Conservation (phyloP, 2,329 filamentous ascomycete species). For the Camillea tinctor region DNA sequence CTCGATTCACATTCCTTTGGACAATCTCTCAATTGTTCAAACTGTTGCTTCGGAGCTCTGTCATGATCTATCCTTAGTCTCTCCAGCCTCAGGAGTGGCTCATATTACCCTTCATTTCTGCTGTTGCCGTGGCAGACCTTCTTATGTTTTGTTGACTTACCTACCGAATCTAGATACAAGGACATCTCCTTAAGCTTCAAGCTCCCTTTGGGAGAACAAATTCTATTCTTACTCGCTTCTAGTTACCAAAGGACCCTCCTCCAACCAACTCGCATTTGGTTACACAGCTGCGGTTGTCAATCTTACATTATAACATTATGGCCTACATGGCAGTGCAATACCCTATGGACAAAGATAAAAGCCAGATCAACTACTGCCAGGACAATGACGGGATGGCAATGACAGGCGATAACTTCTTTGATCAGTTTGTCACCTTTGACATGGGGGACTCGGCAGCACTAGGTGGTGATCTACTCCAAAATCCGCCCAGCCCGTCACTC, state of each 20-base stretch:
- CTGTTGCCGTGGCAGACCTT: constrained; percentile 32
- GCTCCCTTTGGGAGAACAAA: constrained; percentile 14
- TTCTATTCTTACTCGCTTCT: constrained; percentile 15
- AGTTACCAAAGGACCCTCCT: constrained; percentile 10
- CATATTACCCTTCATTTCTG: constrained; percentile 25
- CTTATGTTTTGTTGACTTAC: constrained; percentile 33
- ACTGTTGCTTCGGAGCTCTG: constrained; percentile 26
- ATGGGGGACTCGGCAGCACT: constrained; percentile 22
- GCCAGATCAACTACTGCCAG: constrained; percentile 27
- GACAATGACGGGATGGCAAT: constrained; percentile 30
- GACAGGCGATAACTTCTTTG: constrained; percentile 33
- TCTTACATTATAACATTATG: constrained; percentile 24
- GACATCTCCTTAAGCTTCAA: constrained; percentile 13
- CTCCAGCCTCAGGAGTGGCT: constrained; percentile 28
- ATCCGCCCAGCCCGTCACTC: constrained; percentile 33
- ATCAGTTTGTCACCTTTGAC: constrained; percentile 35
- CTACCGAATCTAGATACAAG: constrained; percentile 26
- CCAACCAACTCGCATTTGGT: constrained; percentile 11
- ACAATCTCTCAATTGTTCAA: constrained; percentile 19
- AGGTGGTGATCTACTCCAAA: constrained; percentile 21
- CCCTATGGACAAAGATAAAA: constrained; percentile 33
- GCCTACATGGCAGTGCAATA: constrained; percentile 30
- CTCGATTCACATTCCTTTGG: constrained; percentile 31
- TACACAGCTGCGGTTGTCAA: constrained; percentile 15
- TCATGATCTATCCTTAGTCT: constrained; percentile 25